Conservation (phyloP, 495 filamentous ascomycete species). For the Evernia prunastri region DNA sequence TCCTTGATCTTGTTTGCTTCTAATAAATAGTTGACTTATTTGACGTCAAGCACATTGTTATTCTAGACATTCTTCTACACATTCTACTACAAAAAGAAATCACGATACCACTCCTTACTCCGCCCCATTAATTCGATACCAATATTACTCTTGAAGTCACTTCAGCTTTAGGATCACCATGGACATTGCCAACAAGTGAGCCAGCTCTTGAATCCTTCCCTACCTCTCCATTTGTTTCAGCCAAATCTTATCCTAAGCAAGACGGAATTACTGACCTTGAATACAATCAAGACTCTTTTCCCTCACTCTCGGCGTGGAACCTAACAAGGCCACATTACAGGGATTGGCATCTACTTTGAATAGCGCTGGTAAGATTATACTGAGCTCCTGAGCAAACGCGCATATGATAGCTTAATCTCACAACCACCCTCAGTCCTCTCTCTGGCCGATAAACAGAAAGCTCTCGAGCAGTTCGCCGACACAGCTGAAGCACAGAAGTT, state of each 20-base stretch:
- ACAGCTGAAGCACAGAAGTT: conserved; percentile 24
- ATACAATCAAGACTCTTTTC: conserved; percentile 23
- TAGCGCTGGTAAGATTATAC: conserved; percentile 18
- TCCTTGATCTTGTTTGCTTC: conserved; percentile 3
- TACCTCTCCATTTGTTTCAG: background rate
- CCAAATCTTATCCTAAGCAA: too few species aligned
- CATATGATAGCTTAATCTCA: background rate
- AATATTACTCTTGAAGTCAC: background rate
- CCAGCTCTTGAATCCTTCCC: background rate
- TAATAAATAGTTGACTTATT: too few species aligned
- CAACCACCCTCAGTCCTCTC: conserved; percentile 12
- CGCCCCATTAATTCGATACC: background rate
- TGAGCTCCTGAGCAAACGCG: background rate
- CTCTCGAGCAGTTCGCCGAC: conserved; percentile 20
- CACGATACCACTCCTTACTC: background rate
- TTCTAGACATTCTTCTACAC: too few species aligned
- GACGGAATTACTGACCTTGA: background rate
- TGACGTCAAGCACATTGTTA: background rate
- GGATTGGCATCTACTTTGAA: conserved; percentile 20
- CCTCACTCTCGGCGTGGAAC: conserved; percentile 23
- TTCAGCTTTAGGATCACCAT: background rate
- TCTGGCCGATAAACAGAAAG: conserved; percentile 21
- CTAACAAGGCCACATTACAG: conserved; percentile 23
- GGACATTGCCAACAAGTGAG: conserved; percentile 7
- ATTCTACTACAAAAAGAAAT: background rate